Evolutionary conservation across 2,329 filamentous ascomycete genomes (phyloP), one percentile per base, ranked within the genome.

Genomic region (Sordariomycetes sp.): DNA sequence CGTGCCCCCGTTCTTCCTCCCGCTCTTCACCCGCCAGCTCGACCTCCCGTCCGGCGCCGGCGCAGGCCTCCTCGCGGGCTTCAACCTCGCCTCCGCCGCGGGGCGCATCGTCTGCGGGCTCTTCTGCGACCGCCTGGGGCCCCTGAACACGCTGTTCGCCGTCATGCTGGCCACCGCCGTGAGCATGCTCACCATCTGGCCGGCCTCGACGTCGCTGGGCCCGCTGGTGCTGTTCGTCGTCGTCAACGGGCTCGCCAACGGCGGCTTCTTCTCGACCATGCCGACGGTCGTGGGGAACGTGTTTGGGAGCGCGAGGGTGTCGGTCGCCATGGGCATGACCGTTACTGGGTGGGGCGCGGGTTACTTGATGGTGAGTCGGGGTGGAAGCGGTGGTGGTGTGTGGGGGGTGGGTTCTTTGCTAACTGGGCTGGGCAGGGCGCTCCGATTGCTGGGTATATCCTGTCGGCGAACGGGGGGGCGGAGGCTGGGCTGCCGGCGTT

Each of bases 191-290:
- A 76, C 78, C 1, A 70, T 86, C 1, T 86, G 83, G 83, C 83
- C 83, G 0, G 74, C 81, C 0, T 81, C 80, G 1, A 78, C 71
- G 10, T 76, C 77, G 0, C 66, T 86, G 1, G 79, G 70, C 0
- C 80, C 81, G 0, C 65, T 86, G 32, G 69, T 79, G 18, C 67
- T 77, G 0, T 87, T 87, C 64, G 79, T 79, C 10, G 70, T 85
- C 6, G 69, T 86, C 24, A 86, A 85, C 61, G 83, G 83, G 0
- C 69, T 77, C 43, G 75, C 79, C 5, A 86, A 85, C 62, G 83
- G 83, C 0, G 81, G 79, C 0, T 86, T 86, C 70, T 86, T 87
- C 64, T 77, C 79, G 1, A 79, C 79, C 0, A 83, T 86, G 74
- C 83, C 83, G 0, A 85, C 83, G 0, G 82, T 82, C 2, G 79